A percentile compares a stretch with the other conserved stretches of the same genome.
Conservation (phyloP, 208 protist genomes). For the Trypanosoma grayi region DNA sequence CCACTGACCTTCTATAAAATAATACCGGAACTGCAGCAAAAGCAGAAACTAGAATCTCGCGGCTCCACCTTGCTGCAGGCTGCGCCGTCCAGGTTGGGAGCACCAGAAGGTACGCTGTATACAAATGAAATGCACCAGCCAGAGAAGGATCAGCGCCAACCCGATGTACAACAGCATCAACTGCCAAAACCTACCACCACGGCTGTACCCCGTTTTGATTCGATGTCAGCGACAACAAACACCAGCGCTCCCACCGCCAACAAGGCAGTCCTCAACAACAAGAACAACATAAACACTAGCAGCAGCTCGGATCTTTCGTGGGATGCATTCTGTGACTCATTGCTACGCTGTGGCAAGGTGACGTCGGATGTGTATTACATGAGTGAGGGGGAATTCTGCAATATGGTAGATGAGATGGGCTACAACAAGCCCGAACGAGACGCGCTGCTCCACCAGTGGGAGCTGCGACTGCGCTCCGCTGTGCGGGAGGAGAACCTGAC, state of each 20-base stretch:
- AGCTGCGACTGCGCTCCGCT: constrained; percentile 32
- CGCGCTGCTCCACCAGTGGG: constrained; percentile 49
- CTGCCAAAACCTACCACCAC: no score
- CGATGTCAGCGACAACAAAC: no score
- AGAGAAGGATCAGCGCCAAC: no score
- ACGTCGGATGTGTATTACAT: constrained; percentile 54
- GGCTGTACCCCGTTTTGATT: no score
- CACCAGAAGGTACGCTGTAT: neutral
- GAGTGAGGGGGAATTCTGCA: constrained; percentile 31
- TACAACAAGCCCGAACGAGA: constrained; percentile 35
- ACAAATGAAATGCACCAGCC: no score
- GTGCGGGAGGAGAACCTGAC: constrained; percentile 41
- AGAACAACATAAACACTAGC: neutral
- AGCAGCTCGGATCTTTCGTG: neutral
- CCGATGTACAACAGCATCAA: no score
- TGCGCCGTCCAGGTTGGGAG: neutral
- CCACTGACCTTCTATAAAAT: constrained; percentile 40
- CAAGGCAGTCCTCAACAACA: neutral
- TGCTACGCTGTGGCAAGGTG: constrained; percentile 18
- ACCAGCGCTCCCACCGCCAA: neutral
- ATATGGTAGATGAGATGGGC: constrained; percentile 25
- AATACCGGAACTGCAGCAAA: neutral
- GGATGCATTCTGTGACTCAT: constrained; percentile 17
- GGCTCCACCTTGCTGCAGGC: neutral
- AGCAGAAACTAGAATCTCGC: neutral